Percentiles rank a stretch among this genome's conserved stretches.
These are phyloP conservation scores for Apiotrichum sp. DNA, from an alignment of 1,284 basidiomycete genomes.

Conservation along the genomic window DNA sequence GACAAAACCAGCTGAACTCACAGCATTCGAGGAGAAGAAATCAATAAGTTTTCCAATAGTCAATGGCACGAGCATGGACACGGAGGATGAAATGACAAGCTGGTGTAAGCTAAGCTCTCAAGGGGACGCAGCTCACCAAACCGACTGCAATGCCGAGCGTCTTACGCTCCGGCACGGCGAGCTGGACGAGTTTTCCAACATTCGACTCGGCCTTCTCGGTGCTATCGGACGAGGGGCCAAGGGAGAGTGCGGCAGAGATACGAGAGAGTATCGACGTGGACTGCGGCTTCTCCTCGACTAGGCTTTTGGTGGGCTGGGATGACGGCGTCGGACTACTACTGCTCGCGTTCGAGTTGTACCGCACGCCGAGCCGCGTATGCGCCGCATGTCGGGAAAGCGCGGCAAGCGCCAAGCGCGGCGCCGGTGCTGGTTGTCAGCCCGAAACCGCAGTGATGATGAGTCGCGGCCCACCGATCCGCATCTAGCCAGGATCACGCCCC, in stretches of 20 bases:
- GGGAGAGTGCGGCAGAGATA: constrained; percentile 2
- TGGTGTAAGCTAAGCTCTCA: constrained; percentile 49
- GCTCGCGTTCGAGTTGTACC: constrained; percentile 5
- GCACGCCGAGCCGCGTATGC: background rate
- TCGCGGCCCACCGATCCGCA: no score
- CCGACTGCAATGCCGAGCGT: constrained; percentile 65
- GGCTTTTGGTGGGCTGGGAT: background rate
- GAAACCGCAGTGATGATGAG: background rate
- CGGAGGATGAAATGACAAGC: constrained; percentile 49
- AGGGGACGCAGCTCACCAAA: constrained; percentile 39
- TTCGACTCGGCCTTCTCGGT: constrained; percentile 17
- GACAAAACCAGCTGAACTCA: constrained; percentile 45
- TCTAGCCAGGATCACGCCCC: no score
- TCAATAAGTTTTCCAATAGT: constrained; percentile 88
- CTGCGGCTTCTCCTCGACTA: background rate
- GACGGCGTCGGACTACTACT: background rate
- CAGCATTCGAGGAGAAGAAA: constrained; percentile 72
- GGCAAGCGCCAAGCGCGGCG: background rate
- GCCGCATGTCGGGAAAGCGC: background rate
- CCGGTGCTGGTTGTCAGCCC: background rate
- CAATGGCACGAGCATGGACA: constrained; percentile 85
- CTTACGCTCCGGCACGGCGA: constrained; percentile 72
- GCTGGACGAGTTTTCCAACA: constrained; percentile 62
- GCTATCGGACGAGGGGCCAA: constrained; percentile 1
- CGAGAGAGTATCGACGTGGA: background rate